These are phyloP conservation scores for Pezicula neosporulosa DNA, from an alignment of 2,329 filamentous ascomycete species.

Conservation along the genomic window DNA sequence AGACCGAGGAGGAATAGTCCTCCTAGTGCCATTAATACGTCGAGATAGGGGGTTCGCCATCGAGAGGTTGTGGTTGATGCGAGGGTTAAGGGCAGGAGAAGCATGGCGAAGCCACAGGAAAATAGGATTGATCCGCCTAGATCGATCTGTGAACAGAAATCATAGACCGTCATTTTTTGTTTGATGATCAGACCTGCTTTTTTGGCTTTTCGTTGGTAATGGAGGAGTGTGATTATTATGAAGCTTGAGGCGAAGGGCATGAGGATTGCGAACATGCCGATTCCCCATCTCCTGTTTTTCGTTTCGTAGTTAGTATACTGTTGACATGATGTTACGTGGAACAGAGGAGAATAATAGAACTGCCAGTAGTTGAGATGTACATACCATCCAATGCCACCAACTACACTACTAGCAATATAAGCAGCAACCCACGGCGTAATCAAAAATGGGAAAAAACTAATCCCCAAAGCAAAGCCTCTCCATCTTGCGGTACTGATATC, in stretches of 20 bases:
- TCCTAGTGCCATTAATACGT: constrained; percentile 40
- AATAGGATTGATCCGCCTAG: constrained; percentile 42
- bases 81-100: constrained; percentile 45
- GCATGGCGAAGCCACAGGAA: constrained; percentile 41
- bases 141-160: constrained; percentile 36
- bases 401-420: constrained; percentile 41
- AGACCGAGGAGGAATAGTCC: constrained; percentile 33
- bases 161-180: constrained; percentile 18
- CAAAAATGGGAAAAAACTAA: constrained; percentile 50
- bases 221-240: constrained; percentile 43
- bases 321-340: too few species aligned
- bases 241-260: constrained; percentile 47
- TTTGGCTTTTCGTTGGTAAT: constrained; percentile 46
- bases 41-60: constrained; percentile 41
- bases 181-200: constrained; percentile 37
- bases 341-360: too few species aligned
- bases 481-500: constrained; percentile 53
- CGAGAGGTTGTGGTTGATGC: constrained; percentile 30
- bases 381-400: constrained; percentile 35
- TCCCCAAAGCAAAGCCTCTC: constrained; percentile 46
- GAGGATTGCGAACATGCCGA: constrained; percentile 52
- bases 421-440: constrained; percentile 54
- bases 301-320: too few species aligned
- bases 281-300: constrained; percentile 47
- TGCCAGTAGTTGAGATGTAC: too few species aligned